Evolutionary conservation across 2,329 filamentous ascomycete genomes (phyloP).

Genomic region (Fonsecaea erecta): DNA sequence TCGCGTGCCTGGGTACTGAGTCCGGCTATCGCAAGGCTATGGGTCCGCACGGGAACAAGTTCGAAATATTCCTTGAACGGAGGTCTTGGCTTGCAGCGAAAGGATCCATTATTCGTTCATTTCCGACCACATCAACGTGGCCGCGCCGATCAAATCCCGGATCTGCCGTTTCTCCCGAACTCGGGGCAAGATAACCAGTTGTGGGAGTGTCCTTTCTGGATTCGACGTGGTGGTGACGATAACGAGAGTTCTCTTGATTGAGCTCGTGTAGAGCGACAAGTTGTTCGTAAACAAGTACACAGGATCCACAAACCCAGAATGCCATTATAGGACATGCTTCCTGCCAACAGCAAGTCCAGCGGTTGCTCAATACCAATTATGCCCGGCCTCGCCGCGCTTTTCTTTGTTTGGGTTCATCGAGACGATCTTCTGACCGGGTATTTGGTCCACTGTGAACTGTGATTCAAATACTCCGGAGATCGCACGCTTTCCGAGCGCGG

Average conservation of each 20-base stretch:
- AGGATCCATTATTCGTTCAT: neutral
- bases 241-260: neutral
- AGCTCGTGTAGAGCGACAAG: neutral
- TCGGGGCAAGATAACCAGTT: neutral
- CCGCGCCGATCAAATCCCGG: neutral
- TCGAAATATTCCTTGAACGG: neutral
- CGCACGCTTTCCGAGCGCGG: slow-evolving; percentile 57
- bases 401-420: slow-evolving; percentile 63
- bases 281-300: neutral
- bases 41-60: neutral
- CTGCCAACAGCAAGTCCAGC: neutral
- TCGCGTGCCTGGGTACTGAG: neutral
- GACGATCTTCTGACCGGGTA: slow-evolving; percentile 63
- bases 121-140: neutral
- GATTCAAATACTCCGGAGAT: slow-evolving; percentile 65
- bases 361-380: slow-evolving; percentile 61
- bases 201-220: neutral
- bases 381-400: slow-evolving; percentile 59
- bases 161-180: neutral
- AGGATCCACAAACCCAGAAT: neutral
- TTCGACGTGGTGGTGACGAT: neutral
- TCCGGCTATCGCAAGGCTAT: neutral
- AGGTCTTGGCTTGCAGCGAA: neutral
- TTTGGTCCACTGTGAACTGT: slow-evolving; percentile 57
- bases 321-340: neutral